phyloP scores from a whole-genome alignment of 1,284 basidiomycete species.

The Ceratobasidium sp. region DNA sequence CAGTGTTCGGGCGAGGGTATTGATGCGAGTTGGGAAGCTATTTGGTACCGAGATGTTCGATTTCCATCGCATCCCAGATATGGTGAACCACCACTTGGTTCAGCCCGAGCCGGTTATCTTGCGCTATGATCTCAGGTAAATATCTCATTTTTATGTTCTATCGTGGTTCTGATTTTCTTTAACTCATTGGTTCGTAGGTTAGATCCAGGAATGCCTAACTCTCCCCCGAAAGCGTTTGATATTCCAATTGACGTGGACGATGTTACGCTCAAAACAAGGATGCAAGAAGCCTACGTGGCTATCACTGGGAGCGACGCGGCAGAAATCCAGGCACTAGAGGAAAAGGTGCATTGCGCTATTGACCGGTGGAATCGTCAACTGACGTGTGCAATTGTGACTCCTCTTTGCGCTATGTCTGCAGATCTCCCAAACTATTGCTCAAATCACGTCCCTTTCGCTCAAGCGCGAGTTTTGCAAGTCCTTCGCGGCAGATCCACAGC shows the following conservation, averaged over 20 bases:
- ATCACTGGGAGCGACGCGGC: constrained; percentile 77
- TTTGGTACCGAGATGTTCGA: constrained; percentile 73
- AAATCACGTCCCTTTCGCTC: constrained; percentile 85
- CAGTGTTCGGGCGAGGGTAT: neutral
- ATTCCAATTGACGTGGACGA: constrained; percentile 94
- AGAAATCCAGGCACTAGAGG: constrained; percentile 83
- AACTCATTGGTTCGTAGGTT: constrained; percentile 34
- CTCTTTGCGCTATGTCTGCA: constrained; percentile 54
- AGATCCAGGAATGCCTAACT: constrained; percentile 61
- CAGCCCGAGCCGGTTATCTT: constrained; percentile 88
- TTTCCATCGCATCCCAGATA: constrained; percentile 88
- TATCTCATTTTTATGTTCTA: constrained; percentile 26
- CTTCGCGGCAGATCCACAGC: constrained; percentile 84
- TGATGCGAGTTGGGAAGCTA: constrained; percentile 62
- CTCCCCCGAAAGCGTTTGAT: constrained; percentile 74
- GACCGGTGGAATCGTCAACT: too few relatives aligned
- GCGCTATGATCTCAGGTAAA: constrained; percentile 40
- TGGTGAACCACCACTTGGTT: constrained; percentile 83
- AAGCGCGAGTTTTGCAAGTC: constrained; percentile 89
- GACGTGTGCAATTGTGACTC: too few relatives aligned
- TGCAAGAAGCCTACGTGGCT: constrained; percentile 79
- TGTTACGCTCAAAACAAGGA: constrained; percentile 76
- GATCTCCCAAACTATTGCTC: constrained; percentile 84
- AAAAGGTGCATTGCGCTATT: constrained; percentile 70
- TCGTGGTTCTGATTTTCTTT: constrained; percentile 14